These are phyloP conservation scores for Kwoniella sp. DNA, from an alignment of 768 basidiomycete genomes.

Conservation along the genomic window DNA sequence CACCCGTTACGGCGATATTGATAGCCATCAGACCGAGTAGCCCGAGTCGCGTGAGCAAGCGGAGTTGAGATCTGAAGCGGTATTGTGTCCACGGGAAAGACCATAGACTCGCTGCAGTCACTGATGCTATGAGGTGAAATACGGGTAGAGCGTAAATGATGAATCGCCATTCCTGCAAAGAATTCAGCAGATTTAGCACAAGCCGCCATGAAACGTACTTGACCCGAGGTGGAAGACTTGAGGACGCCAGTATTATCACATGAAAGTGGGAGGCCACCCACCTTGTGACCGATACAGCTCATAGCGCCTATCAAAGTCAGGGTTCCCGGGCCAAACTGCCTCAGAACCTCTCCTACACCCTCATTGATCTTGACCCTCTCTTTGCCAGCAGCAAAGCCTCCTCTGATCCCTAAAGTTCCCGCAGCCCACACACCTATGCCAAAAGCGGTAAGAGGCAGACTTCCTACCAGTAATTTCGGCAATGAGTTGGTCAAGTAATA, in stretches of 20 bases:
- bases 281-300: constrained; percentile 81
- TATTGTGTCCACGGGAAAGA: constrained; percentile 50
- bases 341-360: constrained; percentile 26
- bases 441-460: constrained; percentile 64
- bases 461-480: constrained; percentile 73
- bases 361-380: constrained; percentile 5
- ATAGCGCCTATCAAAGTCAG: constrained; percentile 57
- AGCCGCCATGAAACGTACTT: no score
- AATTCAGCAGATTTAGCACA: neutral
- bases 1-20: constrained; percentile 64
- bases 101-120: constrained; percentile 68
- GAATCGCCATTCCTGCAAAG: constrained; percentile 81
- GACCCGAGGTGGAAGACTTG: no score
- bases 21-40: constrained; percentile 61
- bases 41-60: constrained; percentile 60
- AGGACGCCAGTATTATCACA: neutral
- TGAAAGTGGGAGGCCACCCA: constrained; percentile 14
- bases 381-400: constrained; percentile 1
- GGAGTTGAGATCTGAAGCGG: constrained; percentile 52
- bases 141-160: constrained; percentile 81
- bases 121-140: constrained; percentile 76
- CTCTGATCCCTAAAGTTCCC: neutral
- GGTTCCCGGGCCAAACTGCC: constrained; percentile 24
- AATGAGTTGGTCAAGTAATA: constrained; percentile 39
- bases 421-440: constrained; percentile 46